phyloP scores from a whole-genome alignment of 225 moss, liverwort and hornwort species.

The Polytrichum commune region DNA sequence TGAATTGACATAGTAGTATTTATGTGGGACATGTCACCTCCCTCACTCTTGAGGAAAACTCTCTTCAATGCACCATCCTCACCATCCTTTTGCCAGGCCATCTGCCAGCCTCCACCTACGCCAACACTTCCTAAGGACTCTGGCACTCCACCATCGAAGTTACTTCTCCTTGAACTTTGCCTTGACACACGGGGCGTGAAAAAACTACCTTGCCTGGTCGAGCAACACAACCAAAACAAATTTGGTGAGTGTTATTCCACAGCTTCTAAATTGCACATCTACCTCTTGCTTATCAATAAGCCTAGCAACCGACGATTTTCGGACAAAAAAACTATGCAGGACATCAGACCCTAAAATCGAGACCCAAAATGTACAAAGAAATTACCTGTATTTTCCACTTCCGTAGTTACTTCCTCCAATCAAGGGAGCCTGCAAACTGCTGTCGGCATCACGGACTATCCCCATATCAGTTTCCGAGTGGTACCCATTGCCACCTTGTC shows the following conservation, averaged over 20 bases:
- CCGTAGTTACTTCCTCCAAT: slow-evolving; percentile 25
- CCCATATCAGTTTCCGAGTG: slow-evolving; percentile 20
- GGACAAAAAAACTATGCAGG: no score
- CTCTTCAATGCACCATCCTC: slow-evolving; percentile 74
- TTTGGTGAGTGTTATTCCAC: no score
- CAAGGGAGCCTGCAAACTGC: slow-evolving; percentile 32
- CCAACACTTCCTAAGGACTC: slow-evolving; percentile 75
- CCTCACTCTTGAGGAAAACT: slow-evolving; percentile 76
- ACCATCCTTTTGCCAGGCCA: slow-evolving; percentile 86
- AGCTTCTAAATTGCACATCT: no score
- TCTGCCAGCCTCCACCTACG: slow-evolving; percentile 97
- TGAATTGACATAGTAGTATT: slow-evolving; percentile 72
- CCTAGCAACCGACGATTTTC: no score
- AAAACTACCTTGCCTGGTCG: not conserved
- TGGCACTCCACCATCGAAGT: slow-evolving; percentile 50
- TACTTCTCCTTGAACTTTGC: slow-evolving; percentile 46
- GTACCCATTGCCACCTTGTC: slow-evolving; percentile 27
- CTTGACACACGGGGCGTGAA: slow-evolving; percentile 23
- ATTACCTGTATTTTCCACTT: not conserved
- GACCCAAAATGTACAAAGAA: no score
- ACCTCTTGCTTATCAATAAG: no score
- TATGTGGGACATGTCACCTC: slow-evolving; percentile 64
- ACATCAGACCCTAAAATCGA: no score
- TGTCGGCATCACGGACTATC: slow-evolving; percentile 27
- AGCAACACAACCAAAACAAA: no score